phyloP scores from a whole-genome alignment of 129 eudicot species.

The Arctium lappa region DNA sequence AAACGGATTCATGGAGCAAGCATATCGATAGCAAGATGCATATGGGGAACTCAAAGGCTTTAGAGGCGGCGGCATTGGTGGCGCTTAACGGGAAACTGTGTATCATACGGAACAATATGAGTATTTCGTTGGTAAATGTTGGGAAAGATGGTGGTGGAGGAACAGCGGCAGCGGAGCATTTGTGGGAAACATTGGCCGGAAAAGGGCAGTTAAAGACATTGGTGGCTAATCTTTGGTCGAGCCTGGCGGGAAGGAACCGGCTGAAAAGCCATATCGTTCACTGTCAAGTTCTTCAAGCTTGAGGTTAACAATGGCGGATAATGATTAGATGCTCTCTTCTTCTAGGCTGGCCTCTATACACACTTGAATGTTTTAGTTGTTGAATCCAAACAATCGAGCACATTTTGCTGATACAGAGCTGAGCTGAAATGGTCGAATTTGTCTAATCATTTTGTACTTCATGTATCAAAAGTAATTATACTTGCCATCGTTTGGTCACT shows the following conservation, averaged over 20 bases:
- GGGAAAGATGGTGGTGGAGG: slow-evolving; percentile 34
- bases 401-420: neutral
- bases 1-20: slow-evolving; percentile 68
- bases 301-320: slow-evolving; percentile 21
- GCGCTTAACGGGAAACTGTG: slow-evolving; percentile 62
- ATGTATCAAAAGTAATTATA: too few relatives aligned
- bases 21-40: slow-evolving; percentile 81
- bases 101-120: slow-evolving; percentile 73
- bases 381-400: neutral
- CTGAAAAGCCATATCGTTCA: slow-evolving; percentile 72
- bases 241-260: slow-evolving; percentile 62
- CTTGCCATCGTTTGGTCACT: too few relatives aligned
- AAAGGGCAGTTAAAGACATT: slow-evolving; percentile 72
- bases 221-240: slow-evolving; percentile 64
- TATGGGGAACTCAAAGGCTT: slow-evolving; percentile 74
- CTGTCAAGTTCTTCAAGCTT: slow-evolving; percentile 82
- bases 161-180: slow-evolving; percentile 44
- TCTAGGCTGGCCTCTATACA: slow-evolving; percentile 8
- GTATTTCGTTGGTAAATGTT: slow-evolving; percentile 66
- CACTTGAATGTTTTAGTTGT: slow-evolving; percentile 17
- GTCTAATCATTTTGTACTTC: too few relatives aligned
- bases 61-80: slow-evolving; percentile 81
- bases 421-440: neutral
- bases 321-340: neutral
- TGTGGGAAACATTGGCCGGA: slow-evolving; percentile 72